Base-by-base conservation (phyloP, 2,329 filamentous ascomycete genomes). In the Alternaria sp. region DNA sequence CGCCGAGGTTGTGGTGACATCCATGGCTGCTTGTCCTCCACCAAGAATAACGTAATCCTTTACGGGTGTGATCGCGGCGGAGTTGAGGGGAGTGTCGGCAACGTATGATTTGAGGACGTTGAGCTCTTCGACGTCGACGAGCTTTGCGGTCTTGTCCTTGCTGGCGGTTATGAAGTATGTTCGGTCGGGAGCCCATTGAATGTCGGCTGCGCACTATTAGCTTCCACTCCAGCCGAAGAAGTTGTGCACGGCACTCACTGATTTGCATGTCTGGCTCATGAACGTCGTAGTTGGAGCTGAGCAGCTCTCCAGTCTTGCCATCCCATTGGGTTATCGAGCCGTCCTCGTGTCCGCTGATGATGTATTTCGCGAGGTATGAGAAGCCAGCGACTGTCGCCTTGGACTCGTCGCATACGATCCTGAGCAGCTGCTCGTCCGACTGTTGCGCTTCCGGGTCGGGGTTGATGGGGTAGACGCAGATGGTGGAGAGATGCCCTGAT, bases 21-120 rank as follows among this genome's bases (percentile, higher is more conserved):
- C 95, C 93, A 97, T 97, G 79, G 96, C 96, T 69, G 94, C 96
- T 85, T 99, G 96, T 74, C 96, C 96, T 89, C 96, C 96, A 75
- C 96, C 96, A 47, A 99, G 91, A 78, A 99, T 96, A 71, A 99
- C 95, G 79, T 93, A 99, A 80, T 98, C 93, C 85, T 98, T 98
- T 84, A 96, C 96, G 59, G 92, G 89, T 13, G 94, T 97, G 74
- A 99, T 96, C 76, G 91, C 89, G 71, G 96, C 96, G 80, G 91
- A 96, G 89, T 99, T 99, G 72, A 99, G 90, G 32, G 96, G 95
- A 5, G 96, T 99, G 79, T 99, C 96, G 84, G 93, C 86, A 69
- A 87, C 79, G 83, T 96, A 99, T 71, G 91, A 96, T 86, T 99
- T 99, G 75, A 99, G 87, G 69, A 97, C 90, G 77, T 92, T 89